These are phyloP conservation scores for Lentinula aciculospora DNA, from an alignment of 768 basidiomycete species.

Conservation along the genomic window DNA sequence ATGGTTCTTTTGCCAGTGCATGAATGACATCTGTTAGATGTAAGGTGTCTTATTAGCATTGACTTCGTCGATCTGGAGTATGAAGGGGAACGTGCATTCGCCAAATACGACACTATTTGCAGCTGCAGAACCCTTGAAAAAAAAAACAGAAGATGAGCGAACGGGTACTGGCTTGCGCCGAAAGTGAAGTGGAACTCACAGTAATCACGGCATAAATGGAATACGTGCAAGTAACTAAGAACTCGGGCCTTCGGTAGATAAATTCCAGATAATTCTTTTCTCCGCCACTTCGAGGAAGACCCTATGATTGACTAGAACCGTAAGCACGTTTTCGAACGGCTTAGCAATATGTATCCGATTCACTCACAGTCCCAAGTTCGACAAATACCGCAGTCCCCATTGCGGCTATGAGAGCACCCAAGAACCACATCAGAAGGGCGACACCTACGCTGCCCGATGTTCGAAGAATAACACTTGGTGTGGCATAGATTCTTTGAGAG, in stretches of 20 bases:
- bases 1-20: constrained; percentile 40
- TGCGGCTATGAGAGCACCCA: constrained; percentile 59
- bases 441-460: constrained; percentile 69
- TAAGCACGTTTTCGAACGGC: not conserved
- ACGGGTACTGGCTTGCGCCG: not conserved
- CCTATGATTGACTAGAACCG: constrained; percentile 28
- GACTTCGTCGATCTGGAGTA: not conserved
- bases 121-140: constrained; percentile 46
- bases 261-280: constrained; percentile 76
- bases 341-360: too few species aligned
- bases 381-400: constrained; percentile 68
- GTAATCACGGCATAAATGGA: constrained; percentile 52
- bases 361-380: constrained; percentile 65
- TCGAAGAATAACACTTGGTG: constrained; percentile 61
- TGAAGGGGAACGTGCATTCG: constrained; percentile 46
- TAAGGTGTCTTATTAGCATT: not conserved
- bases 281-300: constrained; percentile 64
- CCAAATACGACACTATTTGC: constrained; percentile 64
- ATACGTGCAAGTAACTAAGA: constrained; percentile 55
- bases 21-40: constrained; percentile 49
- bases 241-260: constrained; percentile 58
- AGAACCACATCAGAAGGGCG: constrained; percentile 63
- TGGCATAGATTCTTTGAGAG: constrained; percentile 62
- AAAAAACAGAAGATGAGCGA: not conserved
- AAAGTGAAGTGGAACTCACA: constrained; percentile 28